Evolutionary conservation across 805 yeast genomes (phyloP), one percentile per base, ranked within the genome.

Genomic region (Lipomyces japonicus): DNA sequence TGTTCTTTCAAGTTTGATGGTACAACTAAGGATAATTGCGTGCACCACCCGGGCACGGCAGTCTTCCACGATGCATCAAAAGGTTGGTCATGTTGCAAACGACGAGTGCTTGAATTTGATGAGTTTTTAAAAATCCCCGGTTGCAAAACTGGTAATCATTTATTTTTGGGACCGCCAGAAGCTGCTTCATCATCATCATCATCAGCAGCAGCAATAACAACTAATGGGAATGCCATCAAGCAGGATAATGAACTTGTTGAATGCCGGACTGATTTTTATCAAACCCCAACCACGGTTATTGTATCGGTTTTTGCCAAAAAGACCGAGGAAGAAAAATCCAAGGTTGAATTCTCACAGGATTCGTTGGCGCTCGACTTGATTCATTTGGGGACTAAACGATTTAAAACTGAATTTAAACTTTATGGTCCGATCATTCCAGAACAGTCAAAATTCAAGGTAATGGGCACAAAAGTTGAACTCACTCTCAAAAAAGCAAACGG

Each of bases 1-100:
- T 59, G 63, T 39, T 30, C 23, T 2, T 42, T 35, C n/a, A 41
- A 7, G 23, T 59, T 43, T 36, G 45, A 47, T 36, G 63, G 62
- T 18, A 21, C 53, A 6, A 55, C 53, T 31, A 42, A 58, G 10
- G 60, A 57, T 22, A 50, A 46, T 3, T 59, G 63, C 39, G 43
- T 25, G 12, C 59, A 48, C 44, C 63, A 59, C 35, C 61, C 63
- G 3, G 63, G 63, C 12, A 18, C 50, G 7, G 58, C 63, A 7
- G 48, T 60, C 16, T 59, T 59, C 37, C 63, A 59, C 37, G 63
- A 59, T 35, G 57, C 63, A 2, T 55, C 63, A 2, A 59, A 59
- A 45, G 63, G 63, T 6, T 59, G 63, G 63, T 59, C 63, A 9
- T 59, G 63, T 50, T 59, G 63, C 47, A 59, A 59, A 36, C 48